A percentile compares a stretch with the other conserved stretches of the same genome.
Conservation (phyloP, 805 yeast genomes). For the Candida sphagnicola region DNA sequence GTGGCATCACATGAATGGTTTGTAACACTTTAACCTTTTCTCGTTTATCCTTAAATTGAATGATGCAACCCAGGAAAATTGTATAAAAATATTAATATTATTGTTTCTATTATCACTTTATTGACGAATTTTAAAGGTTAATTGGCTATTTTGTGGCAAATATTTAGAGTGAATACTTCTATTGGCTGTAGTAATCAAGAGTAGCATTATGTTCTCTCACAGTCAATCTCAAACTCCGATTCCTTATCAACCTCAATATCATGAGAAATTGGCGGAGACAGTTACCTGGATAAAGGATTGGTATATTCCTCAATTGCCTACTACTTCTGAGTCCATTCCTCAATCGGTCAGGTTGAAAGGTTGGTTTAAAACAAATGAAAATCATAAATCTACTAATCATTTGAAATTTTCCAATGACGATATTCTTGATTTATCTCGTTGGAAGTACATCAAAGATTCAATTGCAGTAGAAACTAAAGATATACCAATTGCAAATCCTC, state of each 20-base stretch:
- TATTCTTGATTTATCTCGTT: slow-evolving; percentile 38
- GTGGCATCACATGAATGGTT: neutral
- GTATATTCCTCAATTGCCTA: slow-evolving; percentile 22
- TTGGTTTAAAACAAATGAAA: slow-evolving; percentile 30
- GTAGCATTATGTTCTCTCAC: neutral
- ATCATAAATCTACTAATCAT: slow-evolving; percentile 9
- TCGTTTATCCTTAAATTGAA: too few species aligned
- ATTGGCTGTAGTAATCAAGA: too few species aligned
- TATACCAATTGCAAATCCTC: neutral
- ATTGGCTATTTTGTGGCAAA: too few species aligned
- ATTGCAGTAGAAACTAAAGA: neutral
- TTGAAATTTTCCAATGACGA: slow-evolving; percentile 25
- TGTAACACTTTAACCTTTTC: too few species aligned
- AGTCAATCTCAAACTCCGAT: slow-evolving; percentile 7
- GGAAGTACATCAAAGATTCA: slow-evolving; percentile 25
- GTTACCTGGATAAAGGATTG: slow-evolving; percentile 39
- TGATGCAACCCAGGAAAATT: too few species aligned
- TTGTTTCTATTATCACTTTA: too few species aligned
- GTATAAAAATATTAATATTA: too few species aligned
- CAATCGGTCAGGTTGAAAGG: slow-evolving; percentile 26
- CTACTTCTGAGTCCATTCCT: slow-evolving; percentile 6
- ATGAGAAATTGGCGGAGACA: slow-evolving; percentile 19
- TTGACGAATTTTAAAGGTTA: too few species aligned
- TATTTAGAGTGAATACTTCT: too few species aligned
- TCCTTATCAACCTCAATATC: slow-evolving; percentile 5